Percentiles rank a stretch among this genome's conserved stretches.
These are phyloP conservation scores for Rutstroemia sp. DNA, from an alignment of 2,329 filamentous ascomycete genomes.

Conservation along the genomic window DNA sequence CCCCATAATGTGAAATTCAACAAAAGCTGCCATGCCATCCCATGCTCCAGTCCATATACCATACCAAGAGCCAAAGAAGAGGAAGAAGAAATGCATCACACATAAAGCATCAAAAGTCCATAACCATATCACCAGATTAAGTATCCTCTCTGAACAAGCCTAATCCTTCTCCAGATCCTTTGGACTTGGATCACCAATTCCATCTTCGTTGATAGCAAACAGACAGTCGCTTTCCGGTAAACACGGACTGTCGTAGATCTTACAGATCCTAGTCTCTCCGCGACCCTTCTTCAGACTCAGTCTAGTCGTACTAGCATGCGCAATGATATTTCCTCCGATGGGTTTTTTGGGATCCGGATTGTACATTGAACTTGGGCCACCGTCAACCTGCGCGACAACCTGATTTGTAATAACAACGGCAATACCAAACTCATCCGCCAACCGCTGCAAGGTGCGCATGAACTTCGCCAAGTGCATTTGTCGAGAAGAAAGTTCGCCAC, in stretches of 20 bases:
- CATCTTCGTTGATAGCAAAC: conserved; percentile 95
- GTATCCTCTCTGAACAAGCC: not conserved
- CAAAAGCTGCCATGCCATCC: not conserved
- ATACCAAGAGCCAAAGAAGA: conserved; percentile 1
- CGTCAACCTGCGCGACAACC: conserved; percentile 96
- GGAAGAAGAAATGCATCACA: not conserved
- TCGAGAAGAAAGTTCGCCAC: conserved; percentile 89
- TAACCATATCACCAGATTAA: not conserved
- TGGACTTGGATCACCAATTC: conserved; percentile 89
- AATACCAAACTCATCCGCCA: conserved; percentile 83
- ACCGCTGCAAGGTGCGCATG: conserved; percentile 73
- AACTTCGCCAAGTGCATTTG: conserved; percentile 87
- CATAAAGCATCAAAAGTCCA: not conserved
- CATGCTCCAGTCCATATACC: conserved; percentile 12
- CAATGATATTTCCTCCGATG: conserved; percentile 97
- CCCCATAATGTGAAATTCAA: not conserved
- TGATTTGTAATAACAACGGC: conserved; percentile 98
- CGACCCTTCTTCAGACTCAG: conserved; percentile 93
- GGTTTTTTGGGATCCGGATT: conserved; percentile 99
- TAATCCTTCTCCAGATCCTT: conserved; percentile 87
- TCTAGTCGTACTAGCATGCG: conserved; percentile 90
- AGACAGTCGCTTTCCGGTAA: conserved; percentile 92
- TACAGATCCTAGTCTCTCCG: conserved; percentile 92
- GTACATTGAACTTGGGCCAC: conserved; percentile 94
- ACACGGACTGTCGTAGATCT: conserved; percentile 98